Percentiles rank a stretch among this genome's conserved stretches.
phyloP scores from a whole-genome alignment of 768 basidiomycete genomes.

The Amanita pseudoporphyria region DNA sequence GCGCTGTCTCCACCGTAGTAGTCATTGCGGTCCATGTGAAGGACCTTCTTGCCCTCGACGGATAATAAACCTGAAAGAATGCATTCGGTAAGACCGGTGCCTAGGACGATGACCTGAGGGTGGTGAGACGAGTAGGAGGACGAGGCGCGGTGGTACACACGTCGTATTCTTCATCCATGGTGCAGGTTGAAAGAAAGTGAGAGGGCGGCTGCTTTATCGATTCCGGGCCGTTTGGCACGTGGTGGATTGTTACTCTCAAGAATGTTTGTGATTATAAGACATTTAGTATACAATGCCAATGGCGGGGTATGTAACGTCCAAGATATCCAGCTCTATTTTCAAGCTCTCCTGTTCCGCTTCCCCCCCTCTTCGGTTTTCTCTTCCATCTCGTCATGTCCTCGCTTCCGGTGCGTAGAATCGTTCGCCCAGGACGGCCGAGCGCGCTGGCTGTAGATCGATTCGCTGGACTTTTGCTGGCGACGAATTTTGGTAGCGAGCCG shows the following conservation, averaged over 20 bases:
- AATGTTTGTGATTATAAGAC: not conserved
- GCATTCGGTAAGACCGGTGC: slow-evolving; percentile 97
- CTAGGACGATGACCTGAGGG: slow-evolving; percentile 76
- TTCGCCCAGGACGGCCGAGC: slow-evolving; percentile 5
- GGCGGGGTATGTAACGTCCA: not conserved
- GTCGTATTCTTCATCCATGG: slow-evolving; percentile 99
- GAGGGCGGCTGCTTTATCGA: slow-evolving; percentile 4
- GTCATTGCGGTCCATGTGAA: slow-evolving; percentile 98
- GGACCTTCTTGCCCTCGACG: slow-evolving; percentile 99
- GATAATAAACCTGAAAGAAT: slow-evolving; percentile 96
- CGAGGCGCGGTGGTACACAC: slow-evolving; percentile 30
- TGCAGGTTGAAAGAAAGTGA: slow-evolving; percentile 11
- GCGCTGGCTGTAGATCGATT: not conserved
- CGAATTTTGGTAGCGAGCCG: slow-evolving; percentile 29
- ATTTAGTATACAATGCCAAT: not conserved
- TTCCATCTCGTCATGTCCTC: not conserved
- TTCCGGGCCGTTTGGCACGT: slow-evolving; percentile 3
- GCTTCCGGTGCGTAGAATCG: not conserved
- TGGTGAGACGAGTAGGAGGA: slow-evolving; percentile 10
- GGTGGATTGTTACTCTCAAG: not conserved
- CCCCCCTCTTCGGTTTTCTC: not conserved
- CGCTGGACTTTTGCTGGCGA: not conserved
- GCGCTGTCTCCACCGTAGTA: slow-evolving; percentile 99
- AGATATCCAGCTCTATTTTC: not conserved
- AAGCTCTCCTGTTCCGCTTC: slow-evolving; percentile 3